These are phyloP conservation scores for Verticillium zaregamsianum DNA, from an alignment of 2,329 filamentous ascomycete species.

Conservation along the genomic window DNA sequence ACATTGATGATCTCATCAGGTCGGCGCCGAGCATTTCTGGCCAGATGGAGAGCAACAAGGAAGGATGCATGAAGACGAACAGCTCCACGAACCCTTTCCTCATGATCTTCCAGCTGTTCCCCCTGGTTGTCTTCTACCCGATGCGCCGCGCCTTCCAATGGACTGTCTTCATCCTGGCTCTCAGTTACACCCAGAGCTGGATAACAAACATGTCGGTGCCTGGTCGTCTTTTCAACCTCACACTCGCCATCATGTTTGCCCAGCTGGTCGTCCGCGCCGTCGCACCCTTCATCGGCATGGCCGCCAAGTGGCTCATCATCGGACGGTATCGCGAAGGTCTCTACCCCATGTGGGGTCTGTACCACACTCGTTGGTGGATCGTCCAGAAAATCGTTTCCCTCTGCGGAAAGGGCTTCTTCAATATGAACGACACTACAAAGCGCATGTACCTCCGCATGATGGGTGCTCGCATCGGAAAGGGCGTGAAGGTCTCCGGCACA, in stretches of 20 bases:
- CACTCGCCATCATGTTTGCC: constrained; percentile 38
- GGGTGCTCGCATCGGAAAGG: constrained; percentile 47
- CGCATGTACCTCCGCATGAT: constrained; percentile 46
- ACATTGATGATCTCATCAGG: constrained; percentile 28
- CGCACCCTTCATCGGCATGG: constrained; percentile 42
- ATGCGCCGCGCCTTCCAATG: constrained; percentile 46
- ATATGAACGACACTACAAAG: constrained; percentile 30
- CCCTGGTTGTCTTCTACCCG: constrained; percentile 45
- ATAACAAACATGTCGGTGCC: constrained; percentile 31
- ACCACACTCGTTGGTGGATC: constrained; percentile 57
- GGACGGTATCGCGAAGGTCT: constrained; percentile 48
- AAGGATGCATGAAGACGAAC: constrained; percentile 32
- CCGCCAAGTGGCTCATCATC: constrained; percentile 50
- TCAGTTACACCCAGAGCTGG: constrained; percentile 36
- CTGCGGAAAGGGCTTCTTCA: constrained; percentile 43
- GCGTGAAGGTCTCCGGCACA: constrained; percentile 41
- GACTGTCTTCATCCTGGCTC: constrained; percentile 45
- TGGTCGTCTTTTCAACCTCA: constrained; percentile 45
- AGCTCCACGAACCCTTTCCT: constrained; percentile 47
- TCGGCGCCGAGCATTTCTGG: not conserved
- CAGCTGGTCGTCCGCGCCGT: constrained; percentile 32
- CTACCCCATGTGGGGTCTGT: constrained; percentile 56
- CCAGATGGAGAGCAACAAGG: not conserved
- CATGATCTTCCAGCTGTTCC: constrained; percentile 45
- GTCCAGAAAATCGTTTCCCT: constrained; percentile 48